Conservation (phyloP, 2,329 filamentous ascomycete genomes). For the Ophiostoma tasmaniense region DNA sequence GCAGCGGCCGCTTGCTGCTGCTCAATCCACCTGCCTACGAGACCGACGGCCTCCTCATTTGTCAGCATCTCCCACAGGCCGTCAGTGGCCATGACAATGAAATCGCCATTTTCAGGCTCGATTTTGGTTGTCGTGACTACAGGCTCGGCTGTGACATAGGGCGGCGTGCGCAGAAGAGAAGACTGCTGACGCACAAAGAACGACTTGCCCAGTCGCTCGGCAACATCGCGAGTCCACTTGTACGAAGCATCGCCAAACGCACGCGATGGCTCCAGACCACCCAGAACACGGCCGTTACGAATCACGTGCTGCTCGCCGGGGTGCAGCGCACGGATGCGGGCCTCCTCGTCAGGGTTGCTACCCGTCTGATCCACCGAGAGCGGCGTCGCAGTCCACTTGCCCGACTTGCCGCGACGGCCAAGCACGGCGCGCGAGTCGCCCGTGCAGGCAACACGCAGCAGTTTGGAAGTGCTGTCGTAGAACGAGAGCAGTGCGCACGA, state of each 20-base stretch:
- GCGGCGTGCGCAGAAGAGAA: constrained; percentile 74
- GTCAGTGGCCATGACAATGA: constrained; percentile 92
- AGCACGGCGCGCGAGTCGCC: constrained; percentile 94
- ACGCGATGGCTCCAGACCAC: constrained; percentile 82
- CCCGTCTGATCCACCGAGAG: constrained; percentile 93
- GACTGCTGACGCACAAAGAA: constrained; percentile 83
- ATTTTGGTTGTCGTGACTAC: constrained; percentile 90
- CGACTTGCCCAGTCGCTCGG: constrained; percentile 68
- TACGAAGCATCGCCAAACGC: constrained; percentile 96
- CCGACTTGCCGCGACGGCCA: constrained; percentile 65
- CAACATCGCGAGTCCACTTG: constrained; percentile 86
- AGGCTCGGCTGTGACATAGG: constrained; percentile 95
- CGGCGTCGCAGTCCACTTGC: constrained; percentile 87
- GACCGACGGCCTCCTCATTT: constrained; percentile 93
- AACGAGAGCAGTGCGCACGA: constrained; percentile 95
- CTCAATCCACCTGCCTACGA: constrained; percentile 96
- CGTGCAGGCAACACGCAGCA: constrained; percentile 88
- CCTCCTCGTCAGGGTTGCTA: constrained; percentile 73
- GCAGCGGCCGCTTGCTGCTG: constrained; percentile 34
- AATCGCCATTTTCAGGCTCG: constrained; percentile 81
- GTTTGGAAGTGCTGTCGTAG: constrained; percentile 81
- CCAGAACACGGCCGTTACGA: constrained; percentile 80
- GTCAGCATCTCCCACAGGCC: constrained; percentile 99
- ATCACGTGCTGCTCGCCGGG: constrained; percentile 84
- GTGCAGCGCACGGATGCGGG: constrained; percentile 74